phyloP scores from a whole-genome alignment of 2,329 filamentous ascomycete species.

The Fusarium concolor region DNA sequence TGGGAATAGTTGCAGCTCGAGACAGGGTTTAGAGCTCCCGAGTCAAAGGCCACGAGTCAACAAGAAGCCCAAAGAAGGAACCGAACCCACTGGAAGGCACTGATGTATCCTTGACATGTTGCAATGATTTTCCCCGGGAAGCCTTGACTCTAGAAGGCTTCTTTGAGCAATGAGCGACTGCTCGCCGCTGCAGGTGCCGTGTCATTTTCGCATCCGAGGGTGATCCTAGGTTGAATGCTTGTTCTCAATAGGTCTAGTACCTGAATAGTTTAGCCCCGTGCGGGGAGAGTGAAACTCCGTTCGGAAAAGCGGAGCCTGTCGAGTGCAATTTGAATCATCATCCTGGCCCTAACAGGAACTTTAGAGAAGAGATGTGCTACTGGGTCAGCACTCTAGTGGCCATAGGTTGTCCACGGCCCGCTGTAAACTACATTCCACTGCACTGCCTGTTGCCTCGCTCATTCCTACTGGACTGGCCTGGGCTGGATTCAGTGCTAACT shows the following conservation, averaged over 20 bases:
- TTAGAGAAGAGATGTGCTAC: constrained; percentile 19
- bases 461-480: neutral
- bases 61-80: neutral
- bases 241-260: constrained; percentile 33
- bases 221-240: constrained; percentile 17
- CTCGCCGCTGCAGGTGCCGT: constrained; percentile 30
- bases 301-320: constrained; percentile 44
- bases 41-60: constrained; percentile 6
- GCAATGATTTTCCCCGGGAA: constrained; percentile 27
- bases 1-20: constrained; percentile 3
- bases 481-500: neutral
- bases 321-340: constrained; percentile 7
- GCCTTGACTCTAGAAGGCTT: constrained; percentile 9
- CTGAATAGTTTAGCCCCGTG: constrained; percentile 42
- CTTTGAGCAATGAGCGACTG: constrained; percentile 1
- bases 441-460: constrained; percentile 2
- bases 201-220: constrained; percentile 34
- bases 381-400: constrained; percentile 20
- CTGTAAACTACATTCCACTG: constrained; percentile 19
- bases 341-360: constrained; percentile 20
- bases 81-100: neutral
- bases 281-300: constrained; percentile 44
- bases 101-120: constrained; percentile 11
- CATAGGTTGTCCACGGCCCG: constrained; percentile 1
- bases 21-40: neutral